Evolutionary conservation across 2,329 filamentous ascomycete species (phyloP), one percentile per base, ranked within the genome.

Genomic region (Cladophialophora immunda): DNA sequence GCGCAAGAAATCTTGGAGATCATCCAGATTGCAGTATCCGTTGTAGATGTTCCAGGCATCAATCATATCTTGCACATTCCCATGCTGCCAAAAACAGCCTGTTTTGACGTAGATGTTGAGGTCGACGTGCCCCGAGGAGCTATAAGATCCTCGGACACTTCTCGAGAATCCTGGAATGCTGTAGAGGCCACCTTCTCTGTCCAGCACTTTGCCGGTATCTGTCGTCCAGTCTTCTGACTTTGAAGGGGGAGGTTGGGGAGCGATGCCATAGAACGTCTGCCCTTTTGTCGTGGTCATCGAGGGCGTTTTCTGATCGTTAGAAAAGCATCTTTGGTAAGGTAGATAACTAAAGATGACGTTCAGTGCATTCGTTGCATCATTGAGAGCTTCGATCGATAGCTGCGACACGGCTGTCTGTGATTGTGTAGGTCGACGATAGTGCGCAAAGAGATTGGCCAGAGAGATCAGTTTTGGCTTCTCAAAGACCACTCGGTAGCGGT

Each of bases 281-380:
- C 55, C 55, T 4, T 41, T 58, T 22, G 27, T 30, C 38, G 38
- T 59, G 25, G 38, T 17, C 57, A 50, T 59, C 25, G 7, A 30
- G 27, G 17, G 38, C 7, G 17, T 9, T 19, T 30, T n/a, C 6
- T 27, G 25, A 50, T 19, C 8, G 1, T 7, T 5, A 7, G 25
- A 8, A 17, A 59, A 50, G 17, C 38, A 59, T n/a, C 11, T 15
- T 15, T 59, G 57, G n/a, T 29, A 59, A 30, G 57, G 38, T 2
- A 38, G 6, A 41, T 30, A 59, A 25, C 57, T 58, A 38, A 58
- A 47, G 56, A 58, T 58, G 56, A 50, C 11, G 9, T 58, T 32
- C 4, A 47, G 38, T 6, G 56, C 38, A 13, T 47, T 29, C 15
- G 17, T 47, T 19, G 56, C 56, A 19, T 58, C 25, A 29, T 25